These are phyloP conservation scores for Pleomassaria siparia DNA, from an alignment of 2,329 filamentous ascomycete species.

Conservation along the genomic window DNA sequence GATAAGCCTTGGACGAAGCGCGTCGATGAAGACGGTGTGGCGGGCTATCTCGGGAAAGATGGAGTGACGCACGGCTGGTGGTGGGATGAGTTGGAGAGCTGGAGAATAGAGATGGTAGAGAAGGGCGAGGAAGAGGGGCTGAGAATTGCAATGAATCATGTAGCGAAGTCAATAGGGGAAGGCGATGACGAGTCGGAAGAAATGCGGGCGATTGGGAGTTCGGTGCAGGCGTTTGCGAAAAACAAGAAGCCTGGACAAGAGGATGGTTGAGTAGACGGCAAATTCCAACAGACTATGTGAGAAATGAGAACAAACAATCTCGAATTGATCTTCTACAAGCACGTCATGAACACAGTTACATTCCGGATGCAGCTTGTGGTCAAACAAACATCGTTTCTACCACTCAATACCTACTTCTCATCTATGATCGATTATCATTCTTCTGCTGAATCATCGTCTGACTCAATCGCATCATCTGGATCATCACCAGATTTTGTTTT, in stretches of 20 bases:
- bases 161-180: slow-evolving; percentile 23
- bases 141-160: slow-evolving; percentile 21
- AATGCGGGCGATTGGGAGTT: slow-evolving; percentile 34
- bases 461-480: too few species aligned
- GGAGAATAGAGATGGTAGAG: slow-evolving; percentile 36
- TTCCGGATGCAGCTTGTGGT: too few species aligned
- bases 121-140: slow-evolving; percentile 23
- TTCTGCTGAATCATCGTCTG: too few species aligned
- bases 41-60: slow-evolving; percentile 54
- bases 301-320: not conserved
- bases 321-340: too few species aligned
- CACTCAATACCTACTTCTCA: too few species aligned
- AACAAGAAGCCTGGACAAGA: slow-evolving; percentile 11
- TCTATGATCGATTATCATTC: too few species aligned
- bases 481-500: too few species aligned
- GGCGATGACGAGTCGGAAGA: slow-evolving; percentile 17
- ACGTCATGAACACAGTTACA: too few species aligned
- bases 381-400: too few species aligned
- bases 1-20: slow-evolving; percentile 58
- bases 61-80: slow-evolving; percentile 56
- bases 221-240: slow-evolving; percentile 35
- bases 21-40: slow-evolving; percentile 39
- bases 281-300: not conserved
- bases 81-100: slow-evolving; percentile 52
- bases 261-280: not conserved